Percentiles rank a stretch among this genome's conserved stretches.
Evolutionary conservation across 108 stramenopile species (phyloP).

Genomic region (Cyclotella sp.): DNA sequence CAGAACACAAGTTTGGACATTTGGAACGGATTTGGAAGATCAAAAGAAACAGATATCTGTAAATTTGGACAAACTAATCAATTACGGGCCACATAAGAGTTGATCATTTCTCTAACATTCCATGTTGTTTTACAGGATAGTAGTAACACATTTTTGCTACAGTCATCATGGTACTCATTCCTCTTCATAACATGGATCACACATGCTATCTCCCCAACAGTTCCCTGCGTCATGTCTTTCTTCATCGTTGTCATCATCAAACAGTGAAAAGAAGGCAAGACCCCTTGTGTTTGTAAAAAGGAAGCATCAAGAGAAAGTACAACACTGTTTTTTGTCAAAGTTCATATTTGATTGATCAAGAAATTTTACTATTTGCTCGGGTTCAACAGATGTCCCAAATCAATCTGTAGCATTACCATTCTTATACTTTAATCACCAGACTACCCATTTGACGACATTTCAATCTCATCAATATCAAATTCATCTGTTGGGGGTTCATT

Average conservation of each 20-base stretch:
- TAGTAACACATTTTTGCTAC: no score
- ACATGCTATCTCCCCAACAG: background rate
- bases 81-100: no score
- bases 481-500: background rate
- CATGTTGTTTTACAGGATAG: no score
- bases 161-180: background rate
- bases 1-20: no score
- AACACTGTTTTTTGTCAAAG: conserved; percentile 56
- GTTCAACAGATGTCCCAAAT: conserved; percentile 73
- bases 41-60: no score
- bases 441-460: conserved; percentile 22
- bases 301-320: conserved; percentile 83
- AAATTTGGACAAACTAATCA: no score
- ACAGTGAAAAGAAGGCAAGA: conserved; percentile 63
- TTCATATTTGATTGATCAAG: conserved; percentile 45
- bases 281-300: conserved; percentile 87
- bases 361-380: conserved; percentile 66
- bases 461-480: conserved; percentile 16
- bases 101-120: no score
- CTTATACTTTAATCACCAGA: background rate
- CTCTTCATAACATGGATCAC: background rate
- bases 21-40: no score
- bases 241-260: conserved; percentile 59
- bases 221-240: conserved; percentile 32
- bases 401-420: conserved; percentile 42